Evolutionary conservation across 2,329 filamentous ascomycete species (phyloP).

Genomic region (Drechmeria coniospora): DNA sequence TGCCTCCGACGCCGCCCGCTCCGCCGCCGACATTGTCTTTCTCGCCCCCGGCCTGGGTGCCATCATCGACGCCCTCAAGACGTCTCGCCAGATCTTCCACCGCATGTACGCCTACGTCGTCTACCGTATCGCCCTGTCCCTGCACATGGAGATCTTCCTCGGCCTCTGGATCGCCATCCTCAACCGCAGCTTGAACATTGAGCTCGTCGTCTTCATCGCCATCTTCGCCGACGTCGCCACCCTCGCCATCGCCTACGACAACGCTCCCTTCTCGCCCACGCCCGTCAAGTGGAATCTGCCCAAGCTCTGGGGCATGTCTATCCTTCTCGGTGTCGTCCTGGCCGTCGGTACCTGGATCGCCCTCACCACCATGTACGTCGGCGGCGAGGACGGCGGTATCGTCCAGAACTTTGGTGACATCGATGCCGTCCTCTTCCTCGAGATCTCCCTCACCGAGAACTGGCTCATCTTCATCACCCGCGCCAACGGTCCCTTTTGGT

Average conservation of each 20-base stretch:
- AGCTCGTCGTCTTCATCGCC: conserved; percentile 84
- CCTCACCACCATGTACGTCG: conserved; percentile 67
- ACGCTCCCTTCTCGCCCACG: conserved; percentile 69
- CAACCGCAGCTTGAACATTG: conserved; percentile 70
- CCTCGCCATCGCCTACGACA: conserved; percentile 85
- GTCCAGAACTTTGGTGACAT: conserved; percentile 77
- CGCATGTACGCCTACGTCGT: conserved; percentile 95
- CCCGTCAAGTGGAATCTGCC: conserved; percentile 93
- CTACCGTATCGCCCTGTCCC: conserved; percentile 83
- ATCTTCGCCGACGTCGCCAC: conserved; percentile 91
- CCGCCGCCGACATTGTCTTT: conserved; percentile 87
- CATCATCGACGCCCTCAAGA: conserved; percentile 87
- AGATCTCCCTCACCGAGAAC: conserved; percentile 84
- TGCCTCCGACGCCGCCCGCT: conserved; percentile 79
- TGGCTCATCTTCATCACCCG: conserved; percentile 96
- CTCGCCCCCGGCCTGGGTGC: conserved; percentile 80
- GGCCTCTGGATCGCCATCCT: conserved; percentile 84
- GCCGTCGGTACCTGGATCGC: conserved; percentile 79
- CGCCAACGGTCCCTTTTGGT: conserved; percentile 87
- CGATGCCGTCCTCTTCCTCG: conserved; percentile 73
- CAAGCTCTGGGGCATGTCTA: conserved; percentile 86
- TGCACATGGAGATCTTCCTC: conserved; percentile 83
- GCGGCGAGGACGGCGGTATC: conserved; percentile 60
- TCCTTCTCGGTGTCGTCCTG: conserved; percentile 67
- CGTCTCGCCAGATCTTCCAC: conserved; percentile 88